Percentiles rank a stretch among this genome's conserved stretches.
These are phyloP conservation scores for Colletotrichum sp. DNA, from an alignment of 2,329 filamentous ascomycete species.

Conservation along the genomic window DNA sequence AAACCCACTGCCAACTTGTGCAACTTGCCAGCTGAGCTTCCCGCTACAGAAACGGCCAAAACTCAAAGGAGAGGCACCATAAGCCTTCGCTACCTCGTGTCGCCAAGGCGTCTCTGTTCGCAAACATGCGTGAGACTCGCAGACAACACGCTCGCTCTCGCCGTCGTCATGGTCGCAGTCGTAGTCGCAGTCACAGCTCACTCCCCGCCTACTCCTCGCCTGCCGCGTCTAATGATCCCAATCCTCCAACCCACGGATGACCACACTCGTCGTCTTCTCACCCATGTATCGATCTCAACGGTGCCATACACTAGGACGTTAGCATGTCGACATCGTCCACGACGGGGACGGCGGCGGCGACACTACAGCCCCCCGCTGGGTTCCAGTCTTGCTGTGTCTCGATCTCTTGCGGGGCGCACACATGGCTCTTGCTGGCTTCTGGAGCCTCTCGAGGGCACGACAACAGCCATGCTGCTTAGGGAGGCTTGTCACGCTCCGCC, in stretches of 20 bases:
- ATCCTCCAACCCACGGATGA: neutral
- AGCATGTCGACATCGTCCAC: neutral
- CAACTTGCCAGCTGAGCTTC: neutral
- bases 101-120: neutral
- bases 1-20: neutral
- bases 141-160: neutral
- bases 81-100: neutral
- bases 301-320: neutral
- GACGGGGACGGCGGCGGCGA: neutral
- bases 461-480: conserved; percentile 7
- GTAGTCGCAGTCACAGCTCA: neutral
- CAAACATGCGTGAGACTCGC: neutral
- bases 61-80: neutral
- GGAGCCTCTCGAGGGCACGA: neutral
- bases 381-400: neutral
- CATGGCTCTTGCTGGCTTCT: neutral
- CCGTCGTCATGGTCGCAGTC: neutral
- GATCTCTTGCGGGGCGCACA: neutral
- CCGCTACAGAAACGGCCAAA: conserved; percentile 10
- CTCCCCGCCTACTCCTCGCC: neutral
- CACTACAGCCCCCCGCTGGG: neutral
- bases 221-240: neutral
- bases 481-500: conserved; percentile 11
- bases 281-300: neutral
- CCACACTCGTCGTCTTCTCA: neutral